Conservation (phyloP, 2,329 filamentous ascomycete genomes). For the Coleophoma eucalyptorum region DNA sequence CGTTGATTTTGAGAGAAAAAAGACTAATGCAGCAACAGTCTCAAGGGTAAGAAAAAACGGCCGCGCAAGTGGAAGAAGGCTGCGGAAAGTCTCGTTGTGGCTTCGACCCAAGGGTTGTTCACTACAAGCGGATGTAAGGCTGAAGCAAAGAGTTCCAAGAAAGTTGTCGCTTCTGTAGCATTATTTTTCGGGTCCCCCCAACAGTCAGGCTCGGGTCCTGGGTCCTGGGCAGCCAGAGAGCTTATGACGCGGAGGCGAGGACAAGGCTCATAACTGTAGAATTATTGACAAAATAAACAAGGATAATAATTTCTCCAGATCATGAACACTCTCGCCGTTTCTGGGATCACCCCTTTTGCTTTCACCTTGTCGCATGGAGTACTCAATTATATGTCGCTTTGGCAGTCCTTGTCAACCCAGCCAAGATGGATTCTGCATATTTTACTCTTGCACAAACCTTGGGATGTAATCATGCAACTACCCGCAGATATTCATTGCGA, state of each 20-base stretch:
- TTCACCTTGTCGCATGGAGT: too few relatives aligned
- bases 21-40: too few relatives aligned
- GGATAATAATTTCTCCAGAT: background rate
- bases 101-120: background rate
- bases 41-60: too few relatives aligned
- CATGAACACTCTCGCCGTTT: background rate
- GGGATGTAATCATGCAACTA: background rate
- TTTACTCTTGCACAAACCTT: too few relatives aligned
- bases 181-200: constrained; percentile 1
- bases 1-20: background rate
- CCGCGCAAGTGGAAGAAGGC: too few relatives aligned
- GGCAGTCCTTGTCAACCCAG: background rate
- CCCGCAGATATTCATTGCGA: too few relatives aligned
- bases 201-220: constrained; percentile 2
- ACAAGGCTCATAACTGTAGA: constrained; percentile 4
- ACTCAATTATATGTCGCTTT: background rate
- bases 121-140: constrained; percentile 2
- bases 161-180: too few relatives aligned
- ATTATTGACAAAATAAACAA: too few relatives aligned
- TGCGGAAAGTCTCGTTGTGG: too few relatives aligned
- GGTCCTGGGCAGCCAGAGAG: constrained; percentile 2
- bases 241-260: constrained; percentile 13
- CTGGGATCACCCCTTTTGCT: too few relatives aligned
- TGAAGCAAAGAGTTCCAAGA: background rate
- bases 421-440: too few relatives aligned